These are phyloP conservation scores for Mytilinidion resinicola DNA, from an alignment of 495 filamentous ascomycete species.

Conservation along the genomic window DNA sequence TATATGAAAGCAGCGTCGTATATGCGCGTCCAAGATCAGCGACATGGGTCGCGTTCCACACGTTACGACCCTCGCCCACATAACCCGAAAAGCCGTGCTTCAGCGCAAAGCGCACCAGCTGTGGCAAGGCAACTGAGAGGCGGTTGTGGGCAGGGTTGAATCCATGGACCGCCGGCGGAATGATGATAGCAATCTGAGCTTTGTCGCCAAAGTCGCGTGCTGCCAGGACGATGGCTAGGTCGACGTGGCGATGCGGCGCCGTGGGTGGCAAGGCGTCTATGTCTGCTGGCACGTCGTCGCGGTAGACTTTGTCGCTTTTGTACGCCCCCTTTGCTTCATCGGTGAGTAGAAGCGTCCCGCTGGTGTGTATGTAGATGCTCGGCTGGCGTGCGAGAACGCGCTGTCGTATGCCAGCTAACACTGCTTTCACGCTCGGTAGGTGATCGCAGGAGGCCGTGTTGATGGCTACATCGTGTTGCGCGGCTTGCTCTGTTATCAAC, in stretches of 20 bases:
- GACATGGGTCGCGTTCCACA: constrained; percentile 19
- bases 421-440: constrained; percentile 33
- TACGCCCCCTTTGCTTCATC: constrained; percentile 22
- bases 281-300: constrained; percentile 27
- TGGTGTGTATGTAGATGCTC: constrained; percentile 42
- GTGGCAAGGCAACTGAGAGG: not conserved
- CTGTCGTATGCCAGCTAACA: constrained; percentile 34
- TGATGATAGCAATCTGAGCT: constrained; percentile 38
- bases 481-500: not conserved
- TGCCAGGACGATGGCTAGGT: constrained; percentile 37
- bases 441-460: constrained; percentile 40
- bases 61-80: constrained; percentile 1
- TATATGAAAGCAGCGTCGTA: constrained; percentile 5
- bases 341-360: constrained; percentile 29
- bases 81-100: constrained; percentile 10
- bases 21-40: constrained; percentile 16
- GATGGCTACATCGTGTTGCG: constrained; percentile 17
- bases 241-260: constrained; percentile 39
- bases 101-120: constrained; percentile 2
- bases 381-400: constrained; percentile 26
- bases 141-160: not conserved
- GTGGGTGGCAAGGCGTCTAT: constrained; percentile 36
- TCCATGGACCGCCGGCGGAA: constrained; percentile 7
- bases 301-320: constrained; percentile 35
- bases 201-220: constrained; percentile 30